phyloP scores from a whole-genome alignment of 129 eudicot genomes.

The Kitagawia praeruptora region DNA sequence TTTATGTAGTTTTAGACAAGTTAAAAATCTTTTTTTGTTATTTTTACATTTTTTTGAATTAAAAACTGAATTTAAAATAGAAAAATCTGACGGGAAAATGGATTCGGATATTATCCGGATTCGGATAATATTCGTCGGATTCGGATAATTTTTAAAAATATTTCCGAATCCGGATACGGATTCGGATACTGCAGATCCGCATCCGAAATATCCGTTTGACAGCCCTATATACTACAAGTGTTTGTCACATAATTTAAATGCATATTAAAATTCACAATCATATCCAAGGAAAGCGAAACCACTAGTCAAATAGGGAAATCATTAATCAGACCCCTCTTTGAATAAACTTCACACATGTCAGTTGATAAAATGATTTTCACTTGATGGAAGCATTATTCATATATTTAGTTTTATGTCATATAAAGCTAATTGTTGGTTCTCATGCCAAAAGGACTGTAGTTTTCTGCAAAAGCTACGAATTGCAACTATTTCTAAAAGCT shows the following conservation, averaged over 20 bases:
- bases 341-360: neutral
- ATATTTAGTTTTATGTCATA: neutral
- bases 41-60: too few relatives aligned
- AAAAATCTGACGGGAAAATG: too few relatives aligned
- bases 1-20: too few relatives aligned
- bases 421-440: neutral
- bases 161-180: too few relatives aligned
- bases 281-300: neutral
- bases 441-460: neutral
- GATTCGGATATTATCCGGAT: too few relatives aligned
- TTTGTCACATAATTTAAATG: neutral
- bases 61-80: too few relatives aligned
- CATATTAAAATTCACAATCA: neutral
- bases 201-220: too few relatives aligned
- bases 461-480: neutral
- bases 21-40: too few relatives aligned
- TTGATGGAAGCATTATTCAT: neutral
- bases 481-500: too few relatives aligned
- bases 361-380: neutral
- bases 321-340: neutral
- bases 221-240: neutral
- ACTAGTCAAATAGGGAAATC: neutral
- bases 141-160: too few relatives aligned
- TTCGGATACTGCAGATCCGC: too few relatives aligned
- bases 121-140: too few relatives aligned